Conservation (phyloP, 2,329 filamentous ascomycete species). For the Fusarium penzigii region DNA sequence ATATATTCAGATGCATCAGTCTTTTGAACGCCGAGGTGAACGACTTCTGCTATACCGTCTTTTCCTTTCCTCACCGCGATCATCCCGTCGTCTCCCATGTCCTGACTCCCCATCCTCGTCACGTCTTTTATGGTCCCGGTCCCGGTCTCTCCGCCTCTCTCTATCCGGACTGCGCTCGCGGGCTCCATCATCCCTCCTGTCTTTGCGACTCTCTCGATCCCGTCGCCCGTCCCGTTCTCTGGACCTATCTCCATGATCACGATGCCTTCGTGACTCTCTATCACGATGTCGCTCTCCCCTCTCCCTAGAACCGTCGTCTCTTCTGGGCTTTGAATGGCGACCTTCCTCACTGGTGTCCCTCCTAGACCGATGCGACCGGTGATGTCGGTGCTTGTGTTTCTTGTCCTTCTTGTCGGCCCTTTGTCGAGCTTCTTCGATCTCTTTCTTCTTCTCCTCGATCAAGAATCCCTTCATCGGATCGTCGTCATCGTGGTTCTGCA, state of each 20-base stretch:
- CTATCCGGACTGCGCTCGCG: conserved; percentile 24
- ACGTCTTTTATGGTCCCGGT: conserved; percentile 30
- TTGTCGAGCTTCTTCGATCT: conserved; percentile 70
- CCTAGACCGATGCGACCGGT: conserved; percentile 46
- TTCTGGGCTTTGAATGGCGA: conserved; percentile 35
- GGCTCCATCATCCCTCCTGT: conserved; percentile 25
- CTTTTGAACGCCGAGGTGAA: conserved; percentile 40
- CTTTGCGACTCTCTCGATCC: conserved; percentile 20
- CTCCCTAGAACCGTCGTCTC: conserved; percentile 38
- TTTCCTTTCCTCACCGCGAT: conserved; percentile 26
- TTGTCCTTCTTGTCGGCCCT: conserved; percentile 49
- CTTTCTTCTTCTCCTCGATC: conserved; percentile 87
- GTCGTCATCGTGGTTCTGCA: conserved; percentile 85
- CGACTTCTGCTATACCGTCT: conserved; percentile 43
- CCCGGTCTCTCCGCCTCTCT: conserved; percentile 23
- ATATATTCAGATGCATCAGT: conserved; percentile 27
- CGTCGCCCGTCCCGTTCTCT: conserved; percentile 28
- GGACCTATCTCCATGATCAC: conserved; percentile 27
- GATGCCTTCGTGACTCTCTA: conserved; percentile 31
- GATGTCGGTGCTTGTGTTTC: conserved; percentile 50
- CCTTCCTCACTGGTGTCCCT: conserved; percentile 35
- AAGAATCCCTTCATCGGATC: conserved; percentile 96
- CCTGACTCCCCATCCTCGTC: conserved; percentile 31
- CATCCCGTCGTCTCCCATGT: conserved; percentile 29
- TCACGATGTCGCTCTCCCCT: conserved; percentile 30